These are phyloP conservation scores for Solanum appendiculatum DNA, from an alignment of 257 asterid species.

Conservation along the genomic window DNA sequence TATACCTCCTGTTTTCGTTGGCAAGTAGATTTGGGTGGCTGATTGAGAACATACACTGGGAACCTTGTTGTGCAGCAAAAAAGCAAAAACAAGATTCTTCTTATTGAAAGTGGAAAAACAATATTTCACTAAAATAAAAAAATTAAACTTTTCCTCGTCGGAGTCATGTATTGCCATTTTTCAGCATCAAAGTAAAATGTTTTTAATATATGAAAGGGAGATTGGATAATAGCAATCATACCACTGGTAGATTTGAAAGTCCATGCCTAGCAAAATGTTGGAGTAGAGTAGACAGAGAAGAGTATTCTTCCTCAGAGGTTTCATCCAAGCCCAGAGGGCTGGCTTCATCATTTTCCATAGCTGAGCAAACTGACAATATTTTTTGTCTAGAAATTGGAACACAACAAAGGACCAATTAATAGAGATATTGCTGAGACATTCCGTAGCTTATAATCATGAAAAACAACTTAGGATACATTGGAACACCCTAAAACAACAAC, in stretches of 20 bases:
- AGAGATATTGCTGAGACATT: not conserved
- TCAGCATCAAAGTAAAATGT: not conserved
- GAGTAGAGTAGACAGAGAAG: conserved; percentile 48
- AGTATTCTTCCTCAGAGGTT: conserved; percentile 44
- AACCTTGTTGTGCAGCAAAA: conserved; percentile 37
- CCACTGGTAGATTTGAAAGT: conserved; percentile 52
- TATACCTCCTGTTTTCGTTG: conserved; percentile 59
- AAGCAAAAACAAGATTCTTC: not conserved
- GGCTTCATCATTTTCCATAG: conserved; percentile 33
- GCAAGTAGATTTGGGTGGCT: conserved; percentile 75
- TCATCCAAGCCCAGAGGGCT: conserved; percentile 30
- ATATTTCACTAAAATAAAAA: not conserved
- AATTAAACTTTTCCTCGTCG: not conserved
- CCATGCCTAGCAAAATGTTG: conserved; percentile 81
- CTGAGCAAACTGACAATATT: not conserved
- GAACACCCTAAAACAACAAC: not conserved
- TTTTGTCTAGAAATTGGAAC: not conserved
- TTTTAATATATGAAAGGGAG: not conserved
- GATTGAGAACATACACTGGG: conserved; percentile 62
- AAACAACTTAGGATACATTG: not conserved
- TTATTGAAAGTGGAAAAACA: not conserved
- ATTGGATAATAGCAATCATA: conserved; percentile 9
- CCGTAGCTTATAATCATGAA: not conserved
- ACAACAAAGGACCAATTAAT: not conserved
- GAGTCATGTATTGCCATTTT: not conserved